A percentile compares a stretch with the other conserved stretches of the same genome.
phyloP scores from a whole-genome alignment of 768 basidiomycete species.

The Trametes meyenii region DNA sequence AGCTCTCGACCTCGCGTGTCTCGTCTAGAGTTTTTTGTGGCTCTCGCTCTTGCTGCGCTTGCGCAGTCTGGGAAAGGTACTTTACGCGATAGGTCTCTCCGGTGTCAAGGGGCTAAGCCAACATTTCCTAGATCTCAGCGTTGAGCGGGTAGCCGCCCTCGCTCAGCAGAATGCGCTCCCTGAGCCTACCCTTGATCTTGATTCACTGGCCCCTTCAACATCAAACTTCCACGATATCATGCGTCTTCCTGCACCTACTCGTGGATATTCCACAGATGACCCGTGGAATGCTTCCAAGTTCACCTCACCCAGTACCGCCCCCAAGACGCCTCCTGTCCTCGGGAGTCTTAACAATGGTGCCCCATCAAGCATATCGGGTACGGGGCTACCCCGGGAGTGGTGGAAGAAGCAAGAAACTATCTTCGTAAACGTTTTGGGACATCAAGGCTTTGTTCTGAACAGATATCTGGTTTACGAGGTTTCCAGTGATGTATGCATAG shows the following conservation, averaged over 20 bases:
- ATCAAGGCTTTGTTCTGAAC: conserved; percentile 91
- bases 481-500: conserved; percentile 63
- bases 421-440: conserved; percentile 74
- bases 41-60: conserved; percentile 83
- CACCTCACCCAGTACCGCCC: conserved; percentile 22
- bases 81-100: conserved; percentile 1
- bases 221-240: conserved; percentile 47
- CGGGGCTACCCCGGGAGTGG: conserved; percentile 79
- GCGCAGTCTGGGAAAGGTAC: conserved; percentile 82
- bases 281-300: conserved; percentile 46
- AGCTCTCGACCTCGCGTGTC: conserved; percentile 81
- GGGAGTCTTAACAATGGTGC: conserved; percentile 45
- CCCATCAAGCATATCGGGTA: conserved; percentile 65
- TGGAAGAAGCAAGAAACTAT: conserved; percentile 83
- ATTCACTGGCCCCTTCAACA: conserved; percentile 52
- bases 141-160: conserved; percentile 78
- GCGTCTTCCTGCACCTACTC: conserved; percentile 43
- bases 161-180: conserved; percentile 81
- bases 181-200: conserved; percentile 69
- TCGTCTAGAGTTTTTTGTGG: conserved; percentile 90
- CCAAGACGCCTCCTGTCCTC: conserved; percentile 13
- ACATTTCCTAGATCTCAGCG: conserved; percentile 61
- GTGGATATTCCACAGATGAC: conserved; percentile 65
- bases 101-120: not conserved
- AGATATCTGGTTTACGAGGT: conserved; percentile 87